Evolutionary conservation across 306 rosid species (phyloP).

Genomic region (Fagus sylvatica): DNA sequence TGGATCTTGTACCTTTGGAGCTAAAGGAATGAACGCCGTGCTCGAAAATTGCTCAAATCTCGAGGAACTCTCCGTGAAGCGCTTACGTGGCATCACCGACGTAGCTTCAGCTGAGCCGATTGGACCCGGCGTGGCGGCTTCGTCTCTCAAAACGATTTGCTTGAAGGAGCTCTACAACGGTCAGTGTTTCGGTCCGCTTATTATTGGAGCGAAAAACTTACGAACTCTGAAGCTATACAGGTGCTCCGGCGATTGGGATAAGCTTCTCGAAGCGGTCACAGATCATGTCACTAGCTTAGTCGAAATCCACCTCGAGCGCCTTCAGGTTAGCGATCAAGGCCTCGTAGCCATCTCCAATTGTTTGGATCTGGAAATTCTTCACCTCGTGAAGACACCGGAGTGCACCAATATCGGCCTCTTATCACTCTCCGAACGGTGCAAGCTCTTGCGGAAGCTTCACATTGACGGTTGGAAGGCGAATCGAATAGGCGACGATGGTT

Average conservation of each 20-base stretch:
- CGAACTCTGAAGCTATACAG: slow-evolving; percentile 82
- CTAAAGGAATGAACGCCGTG: slow-evolving; percentile 91
- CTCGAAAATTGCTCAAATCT: slow-evolving; percentile 66
- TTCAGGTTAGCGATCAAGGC: slow-evolving; percentile 78
- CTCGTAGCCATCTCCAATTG: slow-evolving; percentile 72
- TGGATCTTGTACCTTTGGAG: slow-evolving; percentile 88
- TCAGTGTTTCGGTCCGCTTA: slow-evolving; percentile 86
- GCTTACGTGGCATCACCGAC: slow-evolving; percentile 79
- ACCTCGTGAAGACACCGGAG: slow-evolving; percentile 89
- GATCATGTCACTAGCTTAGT: slow-evolving; percentile 50
- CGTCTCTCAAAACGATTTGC: slow-evolving; percentile 67
- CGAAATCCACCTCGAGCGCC: slow-evolving; percentile 89
- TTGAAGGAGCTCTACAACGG: slow-evolving; percentile 88
- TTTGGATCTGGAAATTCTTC: slow-evolving; percentile 78
- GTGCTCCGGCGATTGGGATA: slow-evolving; percentile 96
- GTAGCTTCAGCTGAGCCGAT: slow-evolving; percentile 62
- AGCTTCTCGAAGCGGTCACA: slow-evolving; percentile 50
- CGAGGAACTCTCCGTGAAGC: slow-evolving; percentile 88
- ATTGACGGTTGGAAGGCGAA: slow-evolving; percentile 96
- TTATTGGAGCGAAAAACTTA: slow-evolving; percentile 74
- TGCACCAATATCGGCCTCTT: slow-evolving; percentile 77
- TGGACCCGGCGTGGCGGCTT: slow-evolving; percentile 72
- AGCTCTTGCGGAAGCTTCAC: slow-evolving; percentile 84
- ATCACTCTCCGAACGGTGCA: slow-evolving; percentile 76
- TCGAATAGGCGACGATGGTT: slow-evolving; percentile 85